Evolutionary conservation across 2,329 filamentous ascomycete species (phyloP), one percentile per base, ranked within the genome.

Genomic region (Clarireedia paspali): DNA sequence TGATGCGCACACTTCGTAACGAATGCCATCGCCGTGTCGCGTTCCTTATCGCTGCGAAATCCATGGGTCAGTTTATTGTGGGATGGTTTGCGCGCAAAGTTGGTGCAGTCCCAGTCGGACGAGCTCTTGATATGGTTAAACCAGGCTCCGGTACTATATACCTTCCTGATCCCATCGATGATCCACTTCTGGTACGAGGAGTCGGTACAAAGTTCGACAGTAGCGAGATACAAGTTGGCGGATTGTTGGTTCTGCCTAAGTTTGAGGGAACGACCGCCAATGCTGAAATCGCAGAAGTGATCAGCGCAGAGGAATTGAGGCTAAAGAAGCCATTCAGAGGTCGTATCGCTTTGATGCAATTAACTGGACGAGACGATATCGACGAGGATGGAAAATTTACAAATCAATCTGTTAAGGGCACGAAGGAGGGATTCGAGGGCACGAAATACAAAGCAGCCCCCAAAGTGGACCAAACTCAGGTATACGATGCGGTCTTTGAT

Each of bases 21-120:
- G 91, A 96, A 74, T 87, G 91, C 54, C 85, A 87, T 63, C 88
- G 94, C 63, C 89, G 94, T 53, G 89, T 96, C 57, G 90, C 91
- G 52, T 91, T 95, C 68, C 82, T 99, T 50, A 94, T 96, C 59
- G 94, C 94, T 23, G 91, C 95, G 65, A 97, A 96, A 70, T 96
- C 91, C 2, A 95, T 97, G 74, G 84, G 89, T 66, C 85, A 92
- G 66, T 82, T 74, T 69, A 95, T 97, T 69, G 91, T 99, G 66
- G 94, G 94, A 44, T 87, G 87, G 76, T 81, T 89, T 62, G 91
- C 94, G 26, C 82, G 88, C 52, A 83, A 89, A 70, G 88, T 91
- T 50, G 92, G 94, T 39, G 88, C 90, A 6, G 89, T 99, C 23
- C 89, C 92, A n/a, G 94, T 99, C 52, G 89, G 91, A 55, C 82